Evolutionary conservation across 495 filamentous ascomycete genomes (phyloP).

Genomic region (Lindgomyces ingoldianus): DNA sequence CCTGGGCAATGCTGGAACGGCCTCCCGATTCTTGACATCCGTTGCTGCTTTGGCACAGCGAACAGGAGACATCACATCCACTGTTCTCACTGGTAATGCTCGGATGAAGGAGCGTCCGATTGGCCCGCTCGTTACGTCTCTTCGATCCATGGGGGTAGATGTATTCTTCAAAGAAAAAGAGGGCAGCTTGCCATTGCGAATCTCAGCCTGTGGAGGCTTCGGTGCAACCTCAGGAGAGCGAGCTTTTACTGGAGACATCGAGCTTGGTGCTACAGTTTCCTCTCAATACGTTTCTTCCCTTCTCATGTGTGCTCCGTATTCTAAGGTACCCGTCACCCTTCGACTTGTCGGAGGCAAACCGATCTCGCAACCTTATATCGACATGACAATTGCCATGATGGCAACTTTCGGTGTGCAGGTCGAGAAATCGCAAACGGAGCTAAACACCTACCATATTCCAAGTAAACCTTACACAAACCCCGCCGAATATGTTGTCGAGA

Average conservation of each 20-base stretch:
- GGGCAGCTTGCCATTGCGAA: constrained; percentile 78
- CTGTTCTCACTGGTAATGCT: constrained; percentile 87
- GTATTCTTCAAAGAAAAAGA: constrained; percentile 81
- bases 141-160: constrained; percentile 77
- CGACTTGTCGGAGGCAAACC: constrained; percentile 90
- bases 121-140: constrained; percentile 87
- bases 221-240: constrained; percentile 57
- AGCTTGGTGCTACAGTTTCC: constrained; percentile 89
- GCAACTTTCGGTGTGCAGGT: constrained; percentile 85
- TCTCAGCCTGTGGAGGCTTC: constrained; percentile 81
- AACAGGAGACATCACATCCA: constrained; percentile 58
- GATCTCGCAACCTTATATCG: constrained; percentile 95
- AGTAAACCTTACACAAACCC: constrained; percentile 84
- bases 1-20: constrained; percentile 94
- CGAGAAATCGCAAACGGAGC: constrained; percentile 66
- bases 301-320: constrained; percentile 95
- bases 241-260: constrained; percentile 62
- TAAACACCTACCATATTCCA: constrained; percentile 93
- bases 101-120: constrained; percentile 97
- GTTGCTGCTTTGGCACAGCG: constrained; percentile 82
- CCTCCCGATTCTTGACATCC: constrained; percentile 91
- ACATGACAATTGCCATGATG: constrained; percentile 99
- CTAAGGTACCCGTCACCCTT: constrained; percentile 88
- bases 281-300: constrained; percentile 97
- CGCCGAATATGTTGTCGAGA: constrained; percentile 85